Base-by-base conservation (phyloP, 352 stramenopile genomes). In the Hyphochytrium catenoides region DNA sequence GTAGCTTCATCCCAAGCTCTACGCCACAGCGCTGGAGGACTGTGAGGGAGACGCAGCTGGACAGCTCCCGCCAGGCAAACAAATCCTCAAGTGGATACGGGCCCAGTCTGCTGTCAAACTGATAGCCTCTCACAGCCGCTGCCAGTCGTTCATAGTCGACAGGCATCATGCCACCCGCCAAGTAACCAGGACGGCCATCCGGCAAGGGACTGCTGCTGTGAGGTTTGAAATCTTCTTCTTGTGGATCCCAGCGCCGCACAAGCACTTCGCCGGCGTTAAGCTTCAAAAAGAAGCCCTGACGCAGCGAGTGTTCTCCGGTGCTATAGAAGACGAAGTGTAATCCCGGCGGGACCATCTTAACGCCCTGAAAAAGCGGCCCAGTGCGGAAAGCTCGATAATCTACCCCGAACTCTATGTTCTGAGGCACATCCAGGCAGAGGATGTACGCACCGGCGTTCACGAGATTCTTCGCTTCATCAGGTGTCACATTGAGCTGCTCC, bases 381-480 rank as follows among this genome's bases (percentile, higher is more conserved):
- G 66, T 79, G 35, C 69, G 63, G 43, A 79, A 84, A 11, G 78
- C 55, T 38, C 81, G 62, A 44, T 84, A 84, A 51, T 84, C 69
- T 31, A 84, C 51, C 36, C 69, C 69, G 25, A 84, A 77, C 48
- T 84, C 69, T 4, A 62, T 81, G 32, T 40, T 54, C 33, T 51
- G 27, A 7, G 69, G 69, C n/a, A 84, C 66, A 26, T 77, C 62
- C 22, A 84, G 50, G 47, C 69, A 84, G 41, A 84, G 65, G 23
- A 84, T n/a, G n/a, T n/a, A n/a, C n/a, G n/a, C n/a, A n/a, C n/a
- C n/a, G n/a, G n/a, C n/a, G n/a, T n/a, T n/a, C n/a, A n/a, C n/a
- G n/a, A n/a, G n/a, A n/a, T n/a, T n/a, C n/a, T n/a, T n/a, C n/a
- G n/a, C n/a, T n/a, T n/a, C n/a, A n/a, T n/a, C n/a, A n/a, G n/a